phyloP scores from a whole-genome alignment of 352 stramenopile genomes.

The Thalassiosira exigua region DNA sequence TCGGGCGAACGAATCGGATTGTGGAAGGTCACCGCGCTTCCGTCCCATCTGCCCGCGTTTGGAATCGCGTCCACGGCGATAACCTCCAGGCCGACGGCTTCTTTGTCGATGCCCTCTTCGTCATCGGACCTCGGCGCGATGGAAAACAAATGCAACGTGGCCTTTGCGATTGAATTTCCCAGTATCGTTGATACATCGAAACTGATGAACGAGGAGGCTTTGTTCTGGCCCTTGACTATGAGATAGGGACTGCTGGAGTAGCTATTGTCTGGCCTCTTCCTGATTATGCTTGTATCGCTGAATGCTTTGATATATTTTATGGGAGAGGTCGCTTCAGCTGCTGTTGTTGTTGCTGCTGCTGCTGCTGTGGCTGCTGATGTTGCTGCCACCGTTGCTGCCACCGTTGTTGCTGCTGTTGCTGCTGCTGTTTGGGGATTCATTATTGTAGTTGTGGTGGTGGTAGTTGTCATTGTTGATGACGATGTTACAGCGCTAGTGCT shows the following conservation, averaged over 20 bases:
- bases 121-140: neutral
- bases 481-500: too few species aligned
- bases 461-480: too few species aligned
- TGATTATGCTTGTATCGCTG: conserved; percentile 19
- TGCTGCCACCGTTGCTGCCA: too few species aligned
- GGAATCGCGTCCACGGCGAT: conserved; percentile 20
- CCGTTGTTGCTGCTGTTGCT: too few species aligned
- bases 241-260: conserved; percentile 5
- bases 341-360: too few species aligned
- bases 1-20: neutral
- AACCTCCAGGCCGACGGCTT: neutral
- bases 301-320: too few species aligned
- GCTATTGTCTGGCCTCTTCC: conserved; percentile 7
- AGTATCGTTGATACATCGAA: conserved; percentile 24
- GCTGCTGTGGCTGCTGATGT: too few species aligned
- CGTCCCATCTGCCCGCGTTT: conserved; percentile 17
- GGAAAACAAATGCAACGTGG: conserved; percentile 15
- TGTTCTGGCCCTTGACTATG: conserved; percentile 7
- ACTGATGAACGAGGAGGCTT: conserved; percentile 16
- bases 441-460: too few species aligned
- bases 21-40: conserved; percentile 10
- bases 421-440: too few species aligned
- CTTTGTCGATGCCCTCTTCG: conserved; percentile 14
- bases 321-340: too few species aligned
- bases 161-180: conserved; percentile 5